Conservation (phyloP, 208 protist species). For the Tetramitus jugosus region DNA sequence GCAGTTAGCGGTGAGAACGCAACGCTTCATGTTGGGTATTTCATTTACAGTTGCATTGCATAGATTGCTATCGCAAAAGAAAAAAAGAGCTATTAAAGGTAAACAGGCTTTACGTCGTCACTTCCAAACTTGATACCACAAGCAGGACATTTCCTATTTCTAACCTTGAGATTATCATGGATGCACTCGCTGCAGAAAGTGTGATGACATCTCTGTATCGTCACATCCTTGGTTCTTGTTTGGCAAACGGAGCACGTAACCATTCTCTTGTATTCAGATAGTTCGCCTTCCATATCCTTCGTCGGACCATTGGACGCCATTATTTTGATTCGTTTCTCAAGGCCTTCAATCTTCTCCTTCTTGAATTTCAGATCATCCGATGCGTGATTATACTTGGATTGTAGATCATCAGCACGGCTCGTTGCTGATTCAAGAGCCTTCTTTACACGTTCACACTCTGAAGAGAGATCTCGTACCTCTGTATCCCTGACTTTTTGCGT, state of each 20-base stretch:
- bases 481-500: no score
- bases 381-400: no score
- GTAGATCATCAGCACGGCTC: no score
- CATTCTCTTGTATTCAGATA: not conserved
- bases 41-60: no score
- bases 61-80: no score
- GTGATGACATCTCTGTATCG: not conserved
- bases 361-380: no score
- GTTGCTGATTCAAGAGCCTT: no score
- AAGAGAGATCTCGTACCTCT: no score
- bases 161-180: not conserved
- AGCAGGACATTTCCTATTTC: constrained; percentile 17
- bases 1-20: no score
- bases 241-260: constrained; percentile 4
- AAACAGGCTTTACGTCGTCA: not conserved
- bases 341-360: not conserved
- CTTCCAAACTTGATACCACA: not conserved
- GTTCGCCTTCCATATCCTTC: not conserved
- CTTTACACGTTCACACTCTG: no score
- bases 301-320: no score
- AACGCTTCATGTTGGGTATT: no score
- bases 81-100: constrained; percentile 2
- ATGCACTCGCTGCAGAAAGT: constrained; percentile 11
- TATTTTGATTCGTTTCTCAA: not conserved
- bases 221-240: not conserved